phyloP scores from a whole-genome alignment of 176 grass and related monocot genomes.

The maize (Zea mays) region DNA sequence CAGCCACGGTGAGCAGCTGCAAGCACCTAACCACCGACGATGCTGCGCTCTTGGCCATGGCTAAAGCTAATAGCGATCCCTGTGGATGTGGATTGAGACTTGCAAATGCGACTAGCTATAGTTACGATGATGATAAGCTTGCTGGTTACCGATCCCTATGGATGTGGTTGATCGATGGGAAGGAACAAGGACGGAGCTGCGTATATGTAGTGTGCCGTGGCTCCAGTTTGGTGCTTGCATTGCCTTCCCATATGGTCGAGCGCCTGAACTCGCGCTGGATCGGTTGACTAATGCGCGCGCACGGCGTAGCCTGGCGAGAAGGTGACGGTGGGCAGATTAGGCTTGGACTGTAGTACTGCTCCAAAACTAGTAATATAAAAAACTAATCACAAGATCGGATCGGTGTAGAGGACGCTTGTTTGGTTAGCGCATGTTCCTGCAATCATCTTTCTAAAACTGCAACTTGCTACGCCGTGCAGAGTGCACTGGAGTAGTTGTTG shows the following conservation, averaged over 20 bases:
- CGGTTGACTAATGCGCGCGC: constrained; percentile 45
- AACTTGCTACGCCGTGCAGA: constrained; percentile 5
- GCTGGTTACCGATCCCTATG: no score
- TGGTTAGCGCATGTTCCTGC: constrained; percentile 27
- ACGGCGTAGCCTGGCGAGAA: not conserved
- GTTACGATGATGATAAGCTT: no score
- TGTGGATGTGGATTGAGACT: not conserved
- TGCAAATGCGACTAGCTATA: no score
- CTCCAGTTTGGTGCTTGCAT: not conserved
- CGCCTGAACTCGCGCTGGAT: constrained; percentile 43
- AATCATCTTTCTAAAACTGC: constrained; percentile 16
- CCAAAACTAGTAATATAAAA: not conserved
- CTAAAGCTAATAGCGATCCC: not conserved
- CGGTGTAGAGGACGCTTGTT: not conserved
- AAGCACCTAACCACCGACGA: not conserved
- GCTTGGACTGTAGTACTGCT: constrained; percentile 17
- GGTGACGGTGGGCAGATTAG: constrained; percentile 38
- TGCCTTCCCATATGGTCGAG: not conserved
- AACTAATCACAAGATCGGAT: constrained; percentile 14
- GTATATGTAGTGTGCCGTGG: constrained; percentile 34
- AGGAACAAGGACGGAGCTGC: not conserved
- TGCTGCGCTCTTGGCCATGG: not conserved
- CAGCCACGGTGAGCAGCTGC: not conserved
- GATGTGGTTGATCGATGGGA: not conserved
- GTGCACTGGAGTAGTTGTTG: constrained; percentile 6